phyloP scores from a whole-genome alignment of 2,329 filamentous ascomycete genomes.

The Clarireedia hainanense region DNA sequence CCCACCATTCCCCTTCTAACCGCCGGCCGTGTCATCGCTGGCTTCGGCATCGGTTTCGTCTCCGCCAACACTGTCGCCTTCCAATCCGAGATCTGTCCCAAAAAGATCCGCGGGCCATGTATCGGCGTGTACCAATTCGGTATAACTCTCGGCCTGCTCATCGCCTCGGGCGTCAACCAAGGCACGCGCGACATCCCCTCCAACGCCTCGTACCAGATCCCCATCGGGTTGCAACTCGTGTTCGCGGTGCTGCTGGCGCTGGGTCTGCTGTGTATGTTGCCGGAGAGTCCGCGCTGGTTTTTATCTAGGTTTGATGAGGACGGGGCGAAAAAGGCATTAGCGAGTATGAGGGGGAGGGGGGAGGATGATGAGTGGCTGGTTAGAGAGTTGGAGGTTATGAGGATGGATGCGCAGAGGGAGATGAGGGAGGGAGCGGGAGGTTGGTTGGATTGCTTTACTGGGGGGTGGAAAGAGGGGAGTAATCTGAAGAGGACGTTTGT shows the following conservation, averaged over 20 bases:
- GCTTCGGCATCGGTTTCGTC: slow-evolving; percentile 72
- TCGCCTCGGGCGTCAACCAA: slow-evolving; percentile 69
- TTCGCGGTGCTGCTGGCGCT: too few relatives aligned
- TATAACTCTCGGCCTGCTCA: slow-evolving; percentile 68
- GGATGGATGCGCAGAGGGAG: slow-evolving; percentile 56
- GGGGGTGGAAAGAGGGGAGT: slow-evolving; percentile 51
- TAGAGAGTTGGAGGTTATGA: slow-evolving; percentile 39
- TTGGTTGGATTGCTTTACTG: slow-evolving; percentile 63
- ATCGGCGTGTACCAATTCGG: slow-evolving; percentile 76
- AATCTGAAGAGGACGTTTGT: slow-evolving; percentile 65
- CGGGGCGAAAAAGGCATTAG: too few relatives aligned
- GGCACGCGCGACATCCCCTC: slow-evolving; percentile 53
- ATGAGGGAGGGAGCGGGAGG: slow-evolving; percentile 55
- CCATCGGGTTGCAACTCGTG: slow-evolving; percentile 69
- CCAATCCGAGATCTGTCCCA: slow-evolving; percentile 57
- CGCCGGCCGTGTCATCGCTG: slow-evolving; percentile 65
- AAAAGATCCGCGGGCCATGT: slow-evolving; percentile 67
- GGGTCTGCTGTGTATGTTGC: too few relatives aligned
- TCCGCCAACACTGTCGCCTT: slow-evolving; percentile 75
- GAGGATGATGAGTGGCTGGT: slow-evolving; percentile 34
- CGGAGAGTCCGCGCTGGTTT: too few relatives aligned
- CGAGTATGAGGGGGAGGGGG: too few relatives aligned
- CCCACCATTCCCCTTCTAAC: slow-evolving; percentile 46
- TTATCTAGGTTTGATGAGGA: too few relatives aligned
- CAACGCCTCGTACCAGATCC: slow-evolving; percentile 68